Percentiles rank a stretch among this genome's conserved stretches.
Conservation (phyloP, 306 rosid genomes). For the Glycine soja region DNA sequence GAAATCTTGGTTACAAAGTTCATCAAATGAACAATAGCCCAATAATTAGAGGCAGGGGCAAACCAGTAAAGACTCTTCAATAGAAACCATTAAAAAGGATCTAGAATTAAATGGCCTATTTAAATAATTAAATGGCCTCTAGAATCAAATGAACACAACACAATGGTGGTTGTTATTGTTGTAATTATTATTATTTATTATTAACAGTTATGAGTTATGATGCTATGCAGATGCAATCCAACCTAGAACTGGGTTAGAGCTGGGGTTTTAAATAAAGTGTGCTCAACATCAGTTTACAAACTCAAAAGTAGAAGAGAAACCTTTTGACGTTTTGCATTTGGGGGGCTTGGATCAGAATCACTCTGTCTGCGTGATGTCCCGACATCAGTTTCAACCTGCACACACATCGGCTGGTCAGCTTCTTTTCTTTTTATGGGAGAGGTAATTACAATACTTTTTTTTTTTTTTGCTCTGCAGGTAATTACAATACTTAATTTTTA, state of each 20-base stretch:
- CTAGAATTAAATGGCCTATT: background rate
- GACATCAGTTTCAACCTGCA: slow-evolving; percentile 61
- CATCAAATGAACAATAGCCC: background rate
- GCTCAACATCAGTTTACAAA: slow-evolving; percentile 28
- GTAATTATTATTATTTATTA: background rate
- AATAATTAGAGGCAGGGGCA: background rate
- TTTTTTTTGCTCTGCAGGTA: too few species aligned
- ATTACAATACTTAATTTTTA: slow-evolving; percentile 17
- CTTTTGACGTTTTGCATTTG: slow-evolving; percentile 88
- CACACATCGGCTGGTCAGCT: slow-evolving; percentile 40
- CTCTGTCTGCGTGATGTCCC: slow-evolving; percentile 67
- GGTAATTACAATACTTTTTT: slow-evolving; percentile 6
- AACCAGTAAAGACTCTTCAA: background rate
- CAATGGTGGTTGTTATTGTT: background rate
- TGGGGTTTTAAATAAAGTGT: background rate
- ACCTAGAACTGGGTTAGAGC: background rate
- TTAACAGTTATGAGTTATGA: slow-evolving; percentile 13
- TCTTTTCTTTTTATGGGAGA: background rate
- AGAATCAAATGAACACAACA: background rate
- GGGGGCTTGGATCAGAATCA: slow-evolving; percentile 61
- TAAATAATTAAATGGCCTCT: background rate
- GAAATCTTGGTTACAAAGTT: background rate
- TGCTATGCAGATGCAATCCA: slow-evolving; percentile 15
- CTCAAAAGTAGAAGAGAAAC: slow-evolving; percentile 49
- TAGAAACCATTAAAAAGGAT: background rate